Percentiles rank a stretch among this genome's conserved stretches.
phyloP scores from a whole-genome alignment of 2,329 filamentous ascomycete genomes.

The Xylariaceae sp. region DNA sequence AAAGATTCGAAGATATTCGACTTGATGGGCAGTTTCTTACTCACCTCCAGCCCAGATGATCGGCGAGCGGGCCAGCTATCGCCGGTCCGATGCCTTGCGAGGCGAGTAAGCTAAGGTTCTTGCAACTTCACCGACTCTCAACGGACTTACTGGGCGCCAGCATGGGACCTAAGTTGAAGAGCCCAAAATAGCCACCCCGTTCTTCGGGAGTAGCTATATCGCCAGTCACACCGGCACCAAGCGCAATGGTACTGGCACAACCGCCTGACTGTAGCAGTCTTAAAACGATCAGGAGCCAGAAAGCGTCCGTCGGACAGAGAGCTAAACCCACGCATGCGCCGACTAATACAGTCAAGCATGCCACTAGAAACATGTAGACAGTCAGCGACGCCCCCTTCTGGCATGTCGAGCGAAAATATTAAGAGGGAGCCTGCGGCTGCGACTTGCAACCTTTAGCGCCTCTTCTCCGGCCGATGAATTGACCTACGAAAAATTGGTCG shows the following conservation, averaged over 20 bases:
- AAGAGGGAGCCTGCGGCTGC: no score
- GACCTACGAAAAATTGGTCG: slow-evolving; percentile 20
- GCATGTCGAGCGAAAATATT: no score
- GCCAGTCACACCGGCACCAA: slow-evolving; percentile 29
- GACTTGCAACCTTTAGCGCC: no score
- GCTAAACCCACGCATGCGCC: slow-evolving; percentile 30
- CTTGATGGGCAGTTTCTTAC: background rate
- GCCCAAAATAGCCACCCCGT: slow-evolving; percentile 29
- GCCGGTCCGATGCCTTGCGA: slow-evolving; percentile 34
- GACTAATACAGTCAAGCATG: slow-evolving; percentile 26
- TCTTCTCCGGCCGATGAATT: no score
- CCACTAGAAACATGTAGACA: slow-evolving; percentile 3
- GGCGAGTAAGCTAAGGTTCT: background rate
- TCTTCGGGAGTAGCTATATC: slow-evolving; percentile 29
- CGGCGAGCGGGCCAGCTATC: slow-evolving; percentile 43
- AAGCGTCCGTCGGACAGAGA: slow-evolving; percentile 25
- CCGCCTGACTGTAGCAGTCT: slow-evolving; percentile 28
- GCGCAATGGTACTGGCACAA: slow-evolving; percentile 31
- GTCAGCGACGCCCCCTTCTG: no score
- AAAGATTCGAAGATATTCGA: no score
- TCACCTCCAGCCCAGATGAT: slow-evolving; percentile 44
- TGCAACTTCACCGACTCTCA: slow-evolving; percentile 31
- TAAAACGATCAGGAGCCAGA: slow-evolving; percentile 29
- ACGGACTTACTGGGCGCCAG: slow-evolving; percentile 30
- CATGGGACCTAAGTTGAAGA: slow-evolving; percentile 31